Evolutionary conservation across 257 asterid genomes (phyloP).

Genomic region (Solanum lycopersicoides): DNA sequence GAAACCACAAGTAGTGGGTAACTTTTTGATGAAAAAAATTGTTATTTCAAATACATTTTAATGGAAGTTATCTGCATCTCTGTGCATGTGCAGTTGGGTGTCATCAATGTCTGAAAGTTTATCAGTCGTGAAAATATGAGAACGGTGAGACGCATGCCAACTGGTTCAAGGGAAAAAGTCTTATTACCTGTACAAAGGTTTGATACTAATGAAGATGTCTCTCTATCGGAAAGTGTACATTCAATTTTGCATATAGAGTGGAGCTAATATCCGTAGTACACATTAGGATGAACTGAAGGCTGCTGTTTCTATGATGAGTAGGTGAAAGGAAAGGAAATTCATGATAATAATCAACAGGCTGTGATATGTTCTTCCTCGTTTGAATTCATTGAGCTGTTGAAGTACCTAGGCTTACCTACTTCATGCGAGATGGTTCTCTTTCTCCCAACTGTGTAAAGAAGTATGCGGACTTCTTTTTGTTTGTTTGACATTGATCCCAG

Average conservation of each 20-base stretch:
- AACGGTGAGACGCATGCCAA: neutral
- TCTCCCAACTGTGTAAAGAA: neutral
- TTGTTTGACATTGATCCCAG: neutral
- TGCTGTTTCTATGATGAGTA: neutral
- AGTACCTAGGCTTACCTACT: neutral
- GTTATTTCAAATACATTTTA: neutral
- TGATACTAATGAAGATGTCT: neutral
- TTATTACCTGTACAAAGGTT: neutral
- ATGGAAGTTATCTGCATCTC: neutral
- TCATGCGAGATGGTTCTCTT: neutral
- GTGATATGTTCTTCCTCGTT: neutral
- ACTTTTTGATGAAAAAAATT: neutral
- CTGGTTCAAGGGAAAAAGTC: neutral
- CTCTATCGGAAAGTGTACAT: neutral
- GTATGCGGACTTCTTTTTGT: neutral
- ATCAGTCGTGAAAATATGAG: neutral
- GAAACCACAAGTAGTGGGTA: neutral
- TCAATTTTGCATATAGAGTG: neutral
- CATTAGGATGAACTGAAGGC: neutral
- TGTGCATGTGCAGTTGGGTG: neutral
- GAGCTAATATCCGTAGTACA: neutral
- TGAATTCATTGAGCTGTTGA: neutral
- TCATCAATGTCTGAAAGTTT: neutral
- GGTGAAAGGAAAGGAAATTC: neutral
- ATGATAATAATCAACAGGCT: neutral